These are phyloP conservation scores for Cladosporium velox DNA, from an alignment of 2,329 filamentous ascomycete species.

Conservation along the genomic window DNA sequence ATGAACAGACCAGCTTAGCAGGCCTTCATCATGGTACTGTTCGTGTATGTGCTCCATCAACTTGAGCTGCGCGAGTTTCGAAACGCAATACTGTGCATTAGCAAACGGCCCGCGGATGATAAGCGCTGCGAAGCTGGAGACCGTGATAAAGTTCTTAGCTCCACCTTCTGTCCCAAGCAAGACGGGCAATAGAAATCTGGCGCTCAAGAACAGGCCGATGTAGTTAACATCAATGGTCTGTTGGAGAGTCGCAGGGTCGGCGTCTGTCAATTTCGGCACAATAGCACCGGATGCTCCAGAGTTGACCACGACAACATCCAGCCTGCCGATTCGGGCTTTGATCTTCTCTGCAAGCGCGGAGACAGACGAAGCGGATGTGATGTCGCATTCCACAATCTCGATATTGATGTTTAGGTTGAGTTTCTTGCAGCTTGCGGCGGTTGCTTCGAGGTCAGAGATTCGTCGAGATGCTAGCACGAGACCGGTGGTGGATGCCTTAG, in stretches of 20 bases:
- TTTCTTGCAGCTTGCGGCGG: slow-evolving; percentile 30
- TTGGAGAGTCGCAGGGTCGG: slow-evolving; percentile 28
- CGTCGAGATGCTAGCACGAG: slow-evolving; percentile 40
- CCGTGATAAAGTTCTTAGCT: slow-evolving; percentile 37
- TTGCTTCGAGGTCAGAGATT: slow-evolving; percentile 34
- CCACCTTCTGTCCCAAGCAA: slow-evolving; percentile 25
- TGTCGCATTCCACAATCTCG: slow-evolving; percentile 33
- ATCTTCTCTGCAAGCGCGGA: slow-evolving; percentile 25
- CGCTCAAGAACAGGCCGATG: slow-evolving; percentile 32
- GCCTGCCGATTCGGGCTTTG: slow-evolving; percentile 25
- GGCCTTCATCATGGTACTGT: slow-evolving; percentile 34
- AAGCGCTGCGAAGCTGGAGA: slow-evolving; percentile 36
- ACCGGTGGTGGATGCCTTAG: slow-evolving; percentile 36
- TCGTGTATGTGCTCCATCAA: slow-evolving; percentile 44
- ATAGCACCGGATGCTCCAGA: slow-evolving; percentile 31
- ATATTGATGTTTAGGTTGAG: slow-evolving; percentile 32
- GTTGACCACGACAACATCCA: slow-evolving; percentile 34
- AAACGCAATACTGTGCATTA: slow-evolving; percentile 43
- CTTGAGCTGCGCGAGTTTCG: slow-evolving; percentile 42
- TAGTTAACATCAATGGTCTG: slow-evolving; percentile 34
- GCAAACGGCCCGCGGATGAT: slow-evolving; percentile 44
- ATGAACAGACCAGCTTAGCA: slow-evolving; percentile 39
- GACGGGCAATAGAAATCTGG: slow-evolving; percentile 34
- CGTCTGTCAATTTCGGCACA: slow-evolving; percentile 27
- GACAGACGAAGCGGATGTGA: slow-evolving; percentile 27